These are phyloP conservation scores for Botrytis medusae DNA, from an alignment of 2,329 filamentous ascomycete genomes.

Conservation along the genomic window DNA sequence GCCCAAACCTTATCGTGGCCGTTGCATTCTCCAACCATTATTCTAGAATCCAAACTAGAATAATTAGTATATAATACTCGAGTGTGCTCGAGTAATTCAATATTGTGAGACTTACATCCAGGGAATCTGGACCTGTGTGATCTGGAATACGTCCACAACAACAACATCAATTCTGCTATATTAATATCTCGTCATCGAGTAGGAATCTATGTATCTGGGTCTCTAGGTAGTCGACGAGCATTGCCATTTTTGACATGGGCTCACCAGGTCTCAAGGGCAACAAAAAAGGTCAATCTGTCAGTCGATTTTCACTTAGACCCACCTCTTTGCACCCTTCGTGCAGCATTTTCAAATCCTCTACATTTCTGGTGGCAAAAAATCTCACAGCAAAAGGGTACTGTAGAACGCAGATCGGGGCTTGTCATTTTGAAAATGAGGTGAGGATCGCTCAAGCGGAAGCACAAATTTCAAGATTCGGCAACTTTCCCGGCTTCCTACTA, in stretches of 20 bases:
- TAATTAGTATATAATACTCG: background rate
- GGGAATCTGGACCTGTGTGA: background rate
- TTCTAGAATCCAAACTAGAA: background rate
- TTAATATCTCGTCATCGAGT: background rate
- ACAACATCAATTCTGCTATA: background rate
- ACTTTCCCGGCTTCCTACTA: conserved; percentile 7
- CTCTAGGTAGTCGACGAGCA: background rate
- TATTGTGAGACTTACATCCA: background rate
- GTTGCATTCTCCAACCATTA: background rate
- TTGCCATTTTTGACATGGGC: background rate
- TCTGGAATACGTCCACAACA: background rate
- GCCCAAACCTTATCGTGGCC: background rate
- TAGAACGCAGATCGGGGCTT: conserved; percentile 9
- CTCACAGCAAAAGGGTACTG: background rate
- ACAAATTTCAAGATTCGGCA: background rate
- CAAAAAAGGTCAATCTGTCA: background rate
- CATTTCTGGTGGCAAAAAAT: background rate
- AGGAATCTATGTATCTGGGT: background rate
- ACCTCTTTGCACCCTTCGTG: conserved; percentile 7
- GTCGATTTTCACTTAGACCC: background rate
- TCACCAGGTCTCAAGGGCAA: background rate
- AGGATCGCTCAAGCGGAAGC: conserved; percentile 11
- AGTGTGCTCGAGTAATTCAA: background rate
- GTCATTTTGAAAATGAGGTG: background rate
- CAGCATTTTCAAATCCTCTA: background rate